Conservation (phyloP, 345 rosid genomes). For the Reutealis trisperma region DNA sequence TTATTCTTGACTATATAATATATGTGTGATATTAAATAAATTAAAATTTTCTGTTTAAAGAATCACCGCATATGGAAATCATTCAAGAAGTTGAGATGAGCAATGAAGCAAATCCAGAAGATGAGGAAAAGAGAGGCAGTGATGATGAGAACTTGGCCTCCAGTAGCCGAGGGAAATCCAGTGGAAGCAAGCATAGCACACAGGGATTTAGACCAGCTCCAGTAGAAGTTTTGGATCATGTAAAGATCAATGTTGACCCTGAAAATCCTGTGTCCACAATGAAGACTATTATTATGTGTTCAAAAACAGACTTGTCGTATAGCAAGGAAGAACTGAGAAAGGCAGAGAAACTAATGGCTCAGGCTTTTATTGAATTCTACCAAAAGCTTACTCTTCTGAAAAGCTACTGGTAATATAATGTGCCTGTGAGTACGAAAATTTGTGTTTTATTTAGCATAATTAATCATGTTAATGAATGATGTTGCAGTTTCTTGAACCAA, state of each 20-base stretch:
- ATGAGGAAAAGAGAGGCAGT: constrained; percentile 2
- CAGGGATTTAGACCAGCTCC: constrained; percentile 35
- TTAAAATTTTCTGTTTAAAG: constrained; percentile 17
- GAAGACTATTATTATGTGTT: constrained; percentile 31
- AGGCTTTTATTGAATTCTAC: constrained; percentile 58
- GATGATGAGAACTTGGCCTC: constrained; percentile 8
- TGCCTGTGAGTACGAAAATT: not conserved
- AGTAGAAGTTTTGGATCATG: constrained; percentile 43
- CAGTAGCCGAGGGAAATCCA: not conserved
- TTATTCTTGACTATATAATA: too few species aligned
- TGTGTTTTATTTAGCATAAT: not conserved
- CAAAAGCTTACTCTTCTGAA: constrained; percentile 59
- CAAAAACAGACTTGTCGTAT: constrained; percentile 34
- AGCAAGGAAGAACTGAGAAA: constrained; percentile 44
- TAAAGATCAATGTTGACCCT: constrained; percentile 46
- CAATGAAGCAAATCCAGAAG: constrained; percentile 12
- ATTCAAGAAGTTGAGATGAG: constrained; percentile 44
- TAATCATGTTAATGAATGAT: not conserved
- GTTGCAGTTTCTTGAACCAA: constrained; percentile 64
- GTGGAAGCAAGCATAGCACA: not conserved
- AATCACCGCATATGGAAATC: constrained; percentile 22
- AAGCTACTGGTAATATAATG: constrained; percentile 49
- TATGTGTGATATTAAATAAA: too few species aligned
- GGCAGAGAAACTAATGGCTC: constrained; percentile 46
- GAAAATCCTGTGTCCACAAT: constrained; percentile 49